Base-by-base conservation (phyloP, 768 basidiomycete genomes). In the Hericium erinaceus region DNA sequence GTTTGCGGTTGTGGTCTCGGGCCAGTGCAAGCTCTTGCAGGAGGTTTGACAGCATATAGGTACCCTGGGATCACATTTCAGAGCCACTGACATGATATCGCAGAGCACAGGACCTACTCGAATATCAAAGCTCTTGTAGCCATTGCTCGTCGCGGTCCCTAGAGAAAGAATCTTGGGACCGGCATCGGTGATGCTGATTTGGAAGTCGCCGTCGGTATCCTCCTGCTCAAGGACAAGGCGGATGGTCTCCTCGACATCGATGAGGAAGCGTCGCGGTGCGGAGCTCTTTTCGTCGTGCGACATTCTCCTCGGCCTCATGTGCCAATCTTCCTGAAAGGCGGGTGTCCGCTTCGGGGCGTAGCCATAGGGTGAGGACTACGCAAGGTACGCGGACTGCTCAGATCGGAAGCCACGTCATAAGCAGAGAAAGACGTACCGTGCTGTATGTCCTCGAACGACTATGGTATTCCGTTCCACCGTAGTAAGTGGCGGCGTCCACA, bases 1-100 rank as follows among this genome's bases (percentile, higher is more conserved):
- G 89, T 73, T 95, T 95, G 57, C 94, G 80, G 61, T 89, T 87
- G 71, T 95, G 94, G 68, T 98, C 95, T 9, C 92, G 84, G 6
- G 97, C 95, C 20, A 98, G 83, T 2, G 95, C 95, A 50, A 99
- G 86, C 69, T 99, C 95, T 76, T 99, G 95, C n/a, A 99, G 79
- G 24, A 99, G 82, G 72, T 98, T 98, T 12, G 95, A 98, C 49
- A 99, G 78, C 95, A 98, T 98, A 73, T 98, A 99, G n/a, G 89
- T 98, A 44, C 97, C 95, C 88, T 95, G 15, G 6, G 33, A 33
- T 8, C 33, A 33, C 1, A 33, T 8, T 33, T 33, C 1, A 7
- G 33, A 33, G 9, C 33, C 33, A 8, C 33, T 33, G 33, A 33
- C 6, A 33, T 33, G 33, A 6, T 33, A 33, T 8, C 8, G 33